phyloP scores from a whole-genome alignment of 345 rosid genomes.

The Pistacia vera region DNA sequence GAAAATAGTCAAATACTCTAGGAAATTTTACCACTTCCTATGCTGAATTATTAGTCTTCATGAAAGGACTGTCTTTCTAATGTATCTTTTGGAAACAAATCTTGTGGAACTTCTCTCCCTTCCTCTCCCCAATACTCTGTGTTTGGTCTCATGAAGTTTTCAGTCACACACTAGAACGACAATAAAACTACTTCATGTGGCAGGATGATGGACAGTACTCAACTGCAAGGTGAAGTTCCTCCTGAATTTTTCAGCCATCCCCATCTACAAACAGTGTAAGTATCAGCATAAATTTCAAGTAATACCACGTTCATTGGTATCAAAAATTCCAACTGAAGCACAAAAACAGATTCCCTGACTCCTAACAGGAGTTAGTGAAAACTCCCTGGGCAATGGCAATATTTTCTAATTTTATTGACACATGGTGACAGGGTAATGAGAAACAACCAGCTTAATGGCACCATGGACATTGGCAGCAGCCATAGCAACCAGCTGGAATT shows the following conservation, averaged over 20 bases:
- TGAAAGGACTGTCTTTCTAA: not conserved
- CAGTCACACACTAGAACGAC: not conserved
- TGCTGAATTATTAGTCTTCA: not conserved
- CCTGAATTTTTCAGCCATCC: slow-evolving; percentile 48
- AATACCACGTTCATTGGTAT: not conserved
- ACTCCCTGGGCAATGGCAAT: not conserved
- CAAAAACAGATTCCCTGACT: too few relatives aligned
- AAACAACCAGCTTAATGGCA: slow-evolving; percentile 49
- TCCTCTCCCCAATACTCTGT: too few relatives aligned
- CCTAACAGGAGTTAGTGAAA: not conserved
- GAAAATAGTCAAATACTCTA: not conserved
- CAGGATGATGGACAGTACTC: slow-evolving; percentile 68
- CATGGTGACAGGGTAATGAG: slow-evolving; percentile 46
- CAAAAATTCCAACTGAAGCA: slow-evolving; percentile 3
- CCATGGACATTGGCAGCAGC: slow-evolving; percentile 55
- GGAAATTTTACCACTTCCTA: not conserved
- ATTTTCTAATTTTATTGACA: not conserved
- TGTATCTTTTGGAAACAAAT: not conserved
- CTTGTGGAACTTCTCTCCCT: not conserved
- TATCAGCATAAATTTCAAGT: slow-evolving; percentile 3
- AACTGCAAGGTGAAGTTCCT: slow-evolving; percentile 62
- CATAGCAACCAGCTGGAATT: slow-evolving; percentile 43
- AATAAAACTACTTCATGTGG: slow-evolving; percentile 5
- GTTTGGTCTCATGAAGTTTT: not conserved
- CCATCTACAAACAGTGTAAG: slow-evolving; percentile 75